These are phyloP conservation scores for Yarrowia porcina DNA, from an alignment of 805 yeast genomes.

Conservation along the genomic window DNA sequence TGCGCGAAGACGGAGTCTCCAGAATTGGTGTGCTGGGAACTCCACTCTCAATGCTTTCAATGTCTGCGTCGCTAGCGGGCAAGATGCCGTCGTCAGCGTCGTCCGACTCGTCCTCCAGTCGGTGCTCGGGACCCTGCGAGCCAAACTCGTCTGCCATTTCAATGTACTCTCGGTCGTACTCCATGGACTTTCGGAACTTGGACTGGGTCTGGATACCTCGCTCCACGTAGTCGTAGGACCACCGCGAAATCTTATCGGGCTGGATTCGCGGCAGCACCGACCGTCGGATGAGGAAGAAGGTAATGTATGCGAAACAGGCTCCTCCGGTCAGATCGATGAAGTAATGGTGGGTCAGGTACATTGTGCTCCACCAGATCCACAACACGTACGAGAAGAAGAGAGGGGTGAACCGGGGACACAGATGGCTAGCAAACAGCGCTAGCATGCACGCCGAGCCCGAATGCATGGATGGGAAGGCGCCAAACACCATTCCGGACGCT, in stretches of 20 bases:
- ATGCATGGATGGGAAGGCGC: slow-evolving; percentile 83
- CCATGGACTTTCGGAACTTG: slow-evolving; percentile 34
- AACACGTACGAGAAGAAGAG: slow-evolving; percentile 73
- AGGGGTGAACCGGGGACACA: slow-evolving; percentile 69
- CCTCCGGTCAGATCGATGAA: slow-evolving; percentile 94
- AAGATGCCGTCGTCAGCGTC: slow-evolving; percentile 22
- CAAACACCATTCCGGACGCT: slow-evolving; percentile 89
- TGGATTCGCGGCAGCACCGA: slow-evolving; percentile 54
- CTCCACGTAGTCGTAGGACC: slow-evolving; percentile 44
- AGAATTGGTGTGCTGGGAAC: slow-evolving; percentile 18
- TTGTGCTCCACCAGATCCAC: slow-evolving; percentile 98
- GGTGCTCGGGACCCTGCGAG: slow-evolving; percentile 11
- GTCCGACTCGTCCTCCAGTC: slow-evolving; percentile 22
- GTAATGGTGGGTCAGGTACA: slow-evolving; percentile 96
- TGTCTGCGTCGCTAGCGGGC: slow-evolving; percentile 24
- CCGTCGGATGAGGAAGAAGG: slow-evolving; percentile 67
- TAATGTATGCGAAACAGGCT: slow-evolving; percentile 69
- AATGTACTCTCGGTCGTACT: slow-evolving; percentile 30
- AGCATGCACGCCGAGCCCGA: slow-evolving; percentile 95
- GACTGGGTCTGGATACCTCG: slow-evolving; percentile 32
- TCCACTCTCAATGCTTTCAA: slow-evolving; percentile 23
- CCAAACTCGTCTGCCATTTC: slow-evolving; percentile 28
- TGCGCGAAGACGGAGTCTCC: slow-evolving; percentile 17
- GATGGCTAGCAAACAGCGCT: slow-evolving; percentile 76
- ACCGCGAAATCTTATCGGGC: slow-evolving; percentile 41